Evolutionary conservation across 345 rosid genomes (phyloP).

Genomic region (Sapria himalayana): DNA sequence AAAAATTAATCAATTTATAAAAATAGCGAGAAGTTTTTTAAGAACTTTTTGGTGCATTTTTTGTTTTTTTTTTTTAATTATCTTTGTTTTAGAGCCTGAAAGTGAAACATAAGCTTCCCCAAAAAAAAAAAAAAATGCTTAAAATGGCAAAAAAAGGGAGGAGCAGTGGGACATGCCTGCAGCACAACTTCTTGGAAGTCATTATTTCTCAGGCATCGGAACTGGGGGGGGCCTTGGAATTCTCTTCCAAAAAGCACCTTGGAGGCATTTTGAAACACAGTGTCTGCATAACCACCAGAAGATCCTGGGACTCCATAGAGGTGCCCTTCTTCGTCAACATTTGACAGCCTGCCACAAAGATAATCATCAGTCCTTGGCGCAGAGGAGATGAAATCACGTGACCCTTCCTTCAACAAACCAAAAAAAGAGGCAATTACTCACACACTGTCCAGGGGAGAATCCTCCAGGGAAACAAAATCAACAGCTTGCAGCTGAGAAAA

Average conservation of each 20-base stretch:
- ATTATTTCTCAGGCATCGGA: slow-evolving; percentile 52
- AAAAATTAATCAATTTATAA: too few species aligned
- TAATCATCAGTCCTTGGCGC: not conserved
- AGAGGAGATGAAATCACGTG: too few species aligned
- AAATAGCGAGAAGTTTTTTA: too few species aligned
- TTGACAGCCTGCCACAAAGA: slow-evolving; percentile 33
- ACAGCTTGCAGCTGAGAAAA: slow-evolving; percentile 54
- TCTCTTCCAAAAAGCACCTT: slow-evolving; percentile 46
- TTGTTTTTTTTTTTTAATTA: too few species aligned
- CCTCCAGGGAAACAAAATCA: slow-evolving; percentile 47
- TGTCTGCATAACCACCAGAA: slow-evolving; percentile 89
- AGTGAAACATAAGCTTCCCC: too few species aligned
- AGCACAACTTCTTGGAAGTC: slow-evolving; percentile 82
- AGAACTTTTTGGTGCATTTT: too few species aligned
- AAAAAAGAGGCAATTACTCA: slow-evolving; percentile 14
- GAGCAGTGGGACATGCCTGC: too few species aligned
- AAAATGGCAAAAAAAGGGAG: too few species aligned
- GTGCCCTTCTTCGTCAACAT: slow-evolving; percentile 49
- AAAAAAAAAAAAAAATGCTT: too few species aligned
- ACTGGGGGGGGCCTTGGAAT: slow-evolving; percentile 35
- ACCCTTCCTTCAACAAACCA: too few species aligned
- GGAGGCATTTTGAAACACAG: slow-evolving; percentile 54
- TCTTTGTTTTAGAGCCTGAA: too few species aligned
- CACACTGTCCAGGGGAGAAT: slow-evolving; percentile 53
- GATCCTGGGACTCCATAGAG: slow-evolving; percentile 80